phyloP scores from a whole-genome alignment of 2,329 filamentous ascomycete species.

The Claviceps lovelessii region DNA sequence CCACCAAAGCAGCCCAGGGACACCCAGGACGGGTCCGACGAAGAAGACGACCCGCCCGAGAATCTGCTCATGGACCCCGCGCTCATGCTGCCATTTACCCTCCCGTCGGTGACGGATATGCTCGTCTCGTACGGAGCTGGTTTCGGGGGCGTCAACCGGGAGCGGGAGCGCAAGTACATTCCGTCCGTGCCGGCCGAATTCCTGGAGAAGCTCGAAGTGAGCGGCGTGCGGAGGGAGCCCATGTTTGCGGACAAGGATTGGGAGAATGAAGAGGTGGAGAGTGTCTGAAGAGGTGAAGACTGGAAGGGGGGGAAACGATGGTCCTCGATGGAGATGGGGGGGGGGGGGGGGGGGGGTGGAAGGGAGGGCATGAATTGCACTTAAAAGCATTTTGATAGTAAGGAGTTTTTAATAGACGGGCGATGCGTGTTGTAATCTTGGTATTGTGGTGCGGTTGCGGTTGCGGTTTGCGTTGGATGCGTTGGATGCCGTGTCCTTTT shows the following conservation, averaged over 20 bases:
- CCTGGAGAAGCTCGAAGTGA: constrained; percentile 65
- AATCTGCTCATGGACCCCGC: constrained; percentile 76
- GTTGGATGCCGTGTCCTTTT: too few relatives aligned
- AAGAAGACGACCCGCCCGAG: constrained; percentile 49
- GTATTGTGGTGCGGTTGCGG: too few relatives aligned
- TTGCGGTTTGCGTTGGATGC: too few relatives aligned
- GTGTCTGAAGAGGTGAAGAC: constrained; percentile 10
- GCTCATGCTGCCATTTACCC: constrained; percentile 83
- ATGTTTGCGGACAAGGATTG: constrained; percentile 51
- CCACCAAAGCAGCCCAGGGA: constrained; percentile 17
- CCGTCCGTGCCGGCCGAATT: constrained; percentile 92
- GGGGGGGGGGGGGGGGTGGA: too few relatives aligned
- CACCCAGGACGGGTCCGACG: constrained; percentile 28
- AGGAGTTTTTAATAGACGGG: too few relatives aligned
- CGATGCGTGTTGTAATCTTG: too few relatives aligned
- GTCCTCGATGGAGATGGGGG: too few relatives aligned
- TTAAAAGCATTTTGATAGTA: too few relatives aligned
- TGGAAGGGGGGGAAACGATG: too few relatives aligned
- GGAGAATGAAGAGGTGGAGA: constrained; percentile 46
- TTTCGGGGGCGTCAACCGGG: constrained; percentile 81
- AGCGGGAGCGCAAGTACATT: constrained; percentile 88
- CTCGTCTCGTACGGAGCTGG: constrained; percentile 87
- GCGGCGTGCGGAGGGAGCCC: constrained; percentile 34
- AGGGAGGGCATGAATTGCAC: too few relatives aligned
- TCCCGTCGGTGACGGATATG: constrained; percentile 96